Conservation (phyloP, 2,329 filamentous ascomycete species). For the Didymella sp. region DNA sequence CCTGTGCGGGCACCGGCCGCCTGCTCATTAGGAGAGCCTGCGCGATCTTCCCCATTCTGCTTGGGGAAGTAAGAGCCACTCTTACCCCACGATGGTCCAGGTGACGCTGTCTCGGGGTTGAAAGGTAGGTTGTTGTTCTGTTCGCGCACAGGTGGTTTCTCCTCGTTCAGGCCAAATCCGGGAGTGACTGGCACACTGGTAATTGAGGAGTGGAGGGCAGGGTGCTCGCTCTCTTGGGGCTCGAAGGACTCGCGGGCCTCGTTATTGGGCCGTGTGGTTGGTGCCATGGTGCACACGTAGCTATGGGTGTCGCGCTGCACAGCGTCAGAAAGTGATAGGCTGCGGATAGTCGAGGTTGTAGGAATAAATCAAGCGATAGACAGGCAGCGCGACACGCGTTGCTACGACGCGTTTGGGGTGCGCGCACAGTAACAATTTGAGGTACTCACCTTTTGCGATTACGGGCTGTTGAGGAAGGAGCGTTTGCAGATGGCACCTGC, state of each 20-base stretch:
- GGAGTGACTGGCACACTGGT: constrained; percentile 54
- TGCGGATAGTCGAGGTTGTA: constrained; percentile 12
- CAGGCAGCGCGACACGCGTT: constrained; percentile 10
- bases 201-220: constrained; percentile 49
- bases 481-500: constrained; percentile 12
- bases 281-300: constrained; percentile 32
- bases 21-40: constrained; percentile 50
- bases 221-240: constrained; percentile 43
- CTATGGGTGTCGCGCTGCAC: constrained; percentile 33
- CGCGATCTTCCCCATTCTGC: constrained; percentile 27
- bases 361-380: constrained; percentile 15
- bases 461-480: constrained; percentile 18
- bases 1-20: constrained; percentile 56
- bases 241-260: constrained; percentile 32
- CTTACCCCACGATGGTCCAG: constrained; percentile 45
- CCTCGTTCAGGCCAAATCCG: constrained; percentile 50
- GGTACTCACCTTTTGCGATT: constrained; percentile 18
- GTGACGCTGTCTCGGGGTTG: constrained; percentile 39
- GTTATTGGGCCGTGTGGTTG: constrained; percentile 28
- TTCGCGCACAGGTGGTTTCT: constrained; percentile 39
- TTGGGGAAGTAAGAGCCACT: constrained; percentile 43
- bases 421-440: background rate
- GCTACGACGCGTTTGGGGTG: background rate
- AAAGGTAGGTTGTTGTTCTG: constrained; percentile 35
- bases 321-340: constrained; percentile 23